phyloP scores from a whole-genome alignment of 2,329 filamentous ascomycete genomes.

The Clarireedia hainanense region DNA sequence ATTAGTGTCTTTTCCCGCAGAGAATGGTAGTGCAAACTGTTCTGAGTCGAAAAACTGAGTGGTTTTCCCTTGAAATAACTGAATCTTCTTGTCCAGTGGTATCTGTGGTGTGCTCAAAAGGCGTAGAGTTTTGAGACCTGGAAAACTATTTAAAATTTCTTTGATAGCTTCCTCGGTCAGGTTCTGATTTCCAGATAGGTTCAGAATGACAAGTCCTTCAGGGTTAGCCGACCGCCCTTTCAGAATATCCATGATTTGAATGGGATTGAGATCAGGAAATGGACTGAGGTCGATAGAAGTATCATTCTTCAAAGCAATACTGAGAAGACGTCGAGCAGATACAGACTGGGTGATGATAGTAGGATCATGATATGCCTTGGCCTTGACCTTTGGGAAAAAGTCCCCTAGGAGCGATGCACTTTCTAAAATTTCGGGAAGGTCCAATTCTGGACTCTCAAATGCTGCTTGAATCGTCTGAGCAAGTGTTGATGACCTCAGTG shows the following conservation, averaged over 20 bases:
- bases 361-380: conserved; percentile 5
- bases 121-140: background rate
- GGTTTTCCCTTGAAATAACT: background rate
- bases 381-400: background rate
- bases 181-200: conserved; percentile 3
- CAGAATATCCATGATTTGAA: conserved; percentile 1
- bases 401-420: background rate
- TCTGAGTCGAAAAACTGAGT: conserved; percentile 1
- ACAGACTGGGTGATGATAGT: background rate
- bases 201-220: background rate
- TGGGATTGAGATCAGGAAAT: background rate
- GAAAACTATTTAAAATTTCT: background rate
- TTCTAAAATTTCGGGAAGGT: conserved; percentile 2
- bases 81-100: background rate
- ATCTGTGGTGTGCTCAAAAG: conserved; percentile 1
- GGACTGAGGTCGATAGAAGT: conserved; percentile 1
- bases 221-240: background rate
- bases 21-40: background rate
- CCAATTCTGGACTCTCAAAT: background rate
- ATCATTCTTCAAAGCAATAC: background rate
- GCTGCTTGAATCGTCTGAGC: background rate
- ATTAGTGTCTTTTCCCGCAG: background rate
- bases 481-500: background rate
- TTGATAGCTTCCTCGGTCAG: background rate
- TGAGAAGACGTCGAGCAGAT: conserved; percentile 1